Evolutionary conservation across 2,329 filamentous ascomycete genomes (phyloP), one percentile per base, ranked within the genome.

Genomic region (Colletotrichum sansevieriae): DNA sequence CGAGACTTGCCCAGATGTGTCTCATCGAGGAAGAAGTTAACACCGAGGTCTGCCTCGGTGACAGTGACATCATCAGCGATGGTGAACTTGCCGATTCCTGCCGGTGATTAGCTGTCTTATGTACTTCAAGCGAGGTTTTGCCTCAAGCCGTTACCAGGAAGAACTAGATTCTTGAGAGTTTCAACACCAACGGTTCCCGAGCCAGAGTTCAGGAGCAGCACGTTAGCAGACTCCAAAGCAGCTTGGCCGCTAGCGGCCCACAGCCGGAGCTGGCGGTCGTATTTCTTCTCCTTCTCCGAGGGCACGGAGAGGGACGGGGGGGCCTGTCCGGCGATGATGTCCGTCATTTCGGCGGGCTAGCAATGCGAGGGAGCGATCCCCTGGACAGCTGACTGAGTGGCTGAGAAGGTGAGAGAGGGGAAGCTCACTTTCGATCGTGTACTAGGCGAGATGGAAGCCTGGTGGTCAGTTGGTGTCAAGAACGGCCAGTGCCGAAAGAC

Each of bases 11-110:
- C 95, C 43, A 97, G 78, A 72, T 90, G 91, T 56, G 85, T 83
- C 74, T 96, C 90, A 70, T 97, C 93, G 0, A 99, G 84, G 76
- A 99, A 99, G 85, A 99, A 99, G 81, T 99, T 99, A 71, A 98
- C 91, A 4, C 97, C 96, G 46, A 99, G 83, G 75, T 99, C 96
- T 47, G 90, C 85, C 73, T 97, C 91, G 1, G 83, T 84, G n/a
- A 99, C 95, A 2, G 86, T 79, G 1, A 90, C 88, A 7, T 92
- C 90, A 75, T 99, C 96, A 60, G 92, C 91, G 70, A 99, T 97
- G 0, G 93, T 97, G 78, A 98, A 99, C 29, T 90, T 88, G 9
- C 96, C 97, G 74, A 98, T 92, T 3, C 95, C 91, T 91, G 54
- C 37, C 43, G n/a, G 20, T 13, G 46, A 49, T 78, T 63, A 78